phyloP scores from a whole-genome alignment of 257 asterid species.

The Nicotiana attenuata region DNA sequence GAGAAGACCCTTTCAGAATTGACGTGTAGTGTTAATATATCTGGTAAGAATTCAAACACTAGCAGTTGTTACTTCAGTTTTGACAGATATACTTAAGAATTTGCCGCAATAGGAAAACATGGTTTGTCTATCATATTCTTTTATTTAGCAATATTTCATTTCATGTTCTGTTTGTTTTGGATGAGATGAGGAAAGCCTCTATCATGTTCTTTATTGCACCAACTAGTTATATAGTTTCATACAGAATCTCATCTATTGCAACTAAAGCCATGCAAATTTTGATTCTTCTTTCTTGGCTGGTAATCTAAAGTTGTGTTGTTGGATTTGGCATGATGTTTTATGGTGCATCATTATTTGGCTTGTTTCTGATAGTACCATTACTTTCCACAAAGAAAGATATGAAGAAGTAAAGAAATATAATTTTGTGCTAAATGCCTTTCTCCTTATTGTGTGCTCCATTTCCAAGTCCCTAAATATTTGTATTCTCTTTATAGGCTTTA shows the following conservation, averaged over 20 bases:
- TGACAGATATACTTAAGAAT: not conserved
- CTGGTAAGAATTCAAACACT: too few species aligned
- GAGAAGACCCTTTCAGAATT: too few species aligned
- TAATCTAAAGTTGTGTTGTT: not conserved
- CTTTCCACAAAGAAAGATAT: not conserved
- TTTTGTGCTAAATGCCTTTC: not conserved
- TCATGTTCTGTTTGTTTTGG: too few species aligned
- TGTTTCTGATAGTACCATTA: not conserved
- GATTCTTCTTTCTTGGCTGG: too few species aligned
- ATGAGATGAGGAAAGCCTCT: too few species aligned
- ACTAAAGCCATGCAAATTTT: too few species aligned
- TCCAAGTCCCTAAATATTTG: not conserved
- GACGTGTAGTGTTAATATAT: too few species aligned
- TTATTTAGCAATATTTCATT: not conserved
- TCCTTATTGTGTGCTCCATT: not conserved
- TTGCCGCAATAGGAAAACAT: not conserved
- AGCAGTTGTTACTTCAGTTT: too few species aligned
- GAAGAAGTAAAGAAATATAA: not conserved
- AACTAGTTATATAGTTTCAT: too few species aligned
- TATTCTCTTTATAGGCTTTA: constrained; percentile 57
- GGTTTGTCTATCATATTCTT: not conserved
- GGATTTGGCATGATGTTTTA: not conserved
- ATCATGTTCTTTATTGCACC: too few species aligned
- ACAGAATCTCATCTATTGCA: too few species aligned
- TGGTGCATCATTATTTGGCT: not conserved